A percentile compares a stretch with the other conserved stretches of the same genome.
Evolutionary conservation across 495 filamentous ascomycete species (phyloP).

Genomic region (Thozetella sp.): DNA sequence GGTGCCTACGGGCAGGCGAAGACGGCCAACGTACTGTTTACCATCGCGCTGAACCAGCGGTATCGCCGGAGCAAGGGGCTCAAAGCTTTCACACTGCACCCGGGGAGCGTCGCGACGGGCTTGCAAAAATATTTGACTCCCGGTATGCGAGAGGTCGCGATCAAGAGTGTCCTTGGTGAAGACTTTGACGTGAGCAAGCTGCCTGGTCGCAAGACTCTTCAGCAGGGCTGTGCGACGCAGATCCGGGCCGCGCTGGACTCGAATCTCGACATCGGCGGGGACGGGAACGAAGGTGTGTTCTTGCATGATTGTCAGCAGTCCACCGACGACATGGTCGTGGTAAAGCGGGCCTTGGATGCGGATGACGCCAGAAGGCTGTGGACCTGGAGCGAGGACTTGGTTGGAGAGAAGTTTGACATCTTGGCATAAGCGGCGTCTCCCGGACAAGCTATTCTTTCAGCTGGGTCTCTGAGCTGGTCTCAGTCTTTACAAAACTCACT

Average conservation of each 20-base stretch:
- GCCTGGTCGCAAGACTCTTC: conserved; percentile 34
- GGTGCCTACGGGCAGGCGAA: conserved; percentile 58
- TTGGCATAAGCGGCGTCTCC: neutral
- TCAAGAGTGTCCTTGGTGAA: conserved; percentile 25
- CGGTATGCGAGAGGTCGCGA: conserved; percentile 16
- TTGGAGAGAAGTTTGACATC: conserved; percentile 36
- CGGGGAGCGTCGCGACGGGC: conserved; percentile 41
- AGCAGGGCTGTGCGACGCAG: conserved; percentile 40
- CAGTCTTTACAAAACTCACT: neutral
- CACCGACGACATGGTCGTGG: conserved; percentile 26
- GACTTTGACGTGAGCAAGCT: conserved; percentile 30
- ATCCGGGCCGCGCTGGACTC: conserved; percentile 44
- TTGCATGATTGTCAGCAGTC: conserved; percentile 35
- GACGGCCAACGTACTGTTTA: conserved; percentile 60
- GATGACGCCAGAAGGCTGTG: conserved; percentile 40
- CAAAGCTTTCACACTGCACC: conserved; percentile 40
- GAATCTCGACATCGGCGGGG: conserved; percentile 19
- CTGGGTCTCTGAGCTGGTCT: too few species aligned
- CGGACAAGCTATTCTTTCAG: neutral
- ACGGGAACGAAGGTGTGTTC: conserved; percentile 35
- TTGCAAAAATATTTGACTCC: conserved; percentile 21
- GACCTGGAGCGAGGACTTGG: conserved; percentile 41
- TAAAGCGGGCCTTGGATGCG: conserved; percentile 45
- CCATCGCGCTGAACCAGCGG: conserved; percentile 47
- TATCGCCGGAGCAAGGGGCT: conserved; percentile 25